Evolutionary conservation across 2,329 filamentous ascomycete species (phyloP).

Genomic region (Aspergillus awamori): DNA sequence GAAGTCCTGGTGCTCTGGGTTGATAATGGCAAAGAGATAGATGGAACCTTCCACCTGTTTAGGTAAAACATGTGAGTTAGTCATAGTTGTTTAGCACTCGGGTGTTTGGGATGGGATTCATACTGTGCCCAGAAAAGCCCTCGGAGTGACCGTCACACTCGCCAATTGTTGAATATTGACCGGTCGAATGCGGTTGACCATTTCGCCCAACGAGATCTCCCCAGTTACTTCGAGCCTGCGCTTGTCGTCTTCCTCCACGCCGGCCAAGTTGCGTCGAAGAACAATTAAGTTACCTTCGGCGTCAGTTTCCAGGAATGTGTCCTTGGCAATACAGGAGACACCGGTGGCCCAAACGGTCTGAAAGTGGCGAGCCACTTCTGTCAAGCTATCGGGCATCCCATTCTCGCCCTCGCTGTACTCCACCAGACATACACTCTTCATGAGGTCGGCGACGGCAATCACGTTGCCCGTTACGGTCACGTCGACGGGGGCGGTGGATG

Average conservation of each 20-base stretch:
- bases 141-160: conserved; percentile 72
- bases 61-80: neutral
- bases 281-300: conserved; percentile 85
- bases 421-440: conserved; percentile 85
- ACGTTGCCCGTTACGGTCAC: conserved; percentile 71
- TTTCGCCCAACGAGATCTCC: conserved; percentile 85
- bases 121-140: conserved; percentile 87
- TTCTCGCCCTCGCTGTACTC: conserved; percentile 65
- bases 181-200: conserved; percentile 84
- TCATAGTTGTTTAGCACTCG: neutral
- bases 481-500: conserved; percentile 81
- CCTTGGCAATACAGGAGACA: conserved; percentile 69
- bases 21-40: conserved; percentile 84
- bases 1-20: conserved; percentile 71
- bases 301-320: conserved; percentile 81
- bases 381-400: conserved; percentile 64
- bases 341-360: conserved; percentile 82
- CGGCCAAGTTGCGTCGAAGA: conserved; percentile 71
- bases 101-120: conserved; percentile 37
- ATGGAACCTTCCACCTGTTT: conserved; percentile 82
- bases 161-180: conserved; percentile 68
- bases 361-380: conserved; percentile 77
- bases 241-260: conserved; percentile 73
- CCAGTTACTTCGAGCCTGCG: conserved; percentile 71
- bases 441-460: conserved; percentile 86